phyloP scores from a whole-genome alignment of 1,284 basidiomycete genomes.

The Naganishia sp. region DNA sequence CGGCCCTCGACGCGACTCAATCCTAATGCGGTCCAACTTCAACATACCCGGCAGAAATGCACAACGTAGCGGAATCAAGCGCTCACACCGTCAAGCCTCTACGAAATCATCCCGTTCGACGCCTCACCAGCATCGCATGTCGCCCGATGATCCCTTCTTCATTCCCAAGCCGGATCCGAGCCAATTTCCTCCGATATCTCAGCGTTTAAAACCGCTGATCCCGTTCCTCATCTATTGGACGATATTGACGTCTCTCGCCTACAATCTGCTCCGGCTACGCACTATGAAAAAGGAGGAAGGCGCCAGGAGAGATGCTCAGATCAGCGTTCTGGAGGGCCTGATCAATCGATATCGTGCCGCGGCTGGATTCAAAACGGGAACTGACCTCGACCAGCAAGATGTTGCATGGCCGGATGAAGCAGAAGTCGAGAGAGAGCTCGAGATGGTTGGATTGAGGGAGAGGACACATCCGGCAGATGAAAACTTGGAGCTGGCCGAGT shows the following conservation, averaged over 20 bases:
- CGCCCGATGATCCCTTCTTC: constrained; percentile 28
- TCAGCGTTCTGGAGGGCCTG: constrained; percentile 44
- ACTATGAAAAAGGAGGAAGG: constrained; percentile 40
- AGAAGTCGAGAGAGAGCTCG: constrained; percentile 49
- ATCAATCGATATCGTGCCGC: constrained; percentile 35
- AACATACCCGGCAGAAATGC: background rate
- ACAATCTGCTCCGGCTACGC: constrained; percentile 45
- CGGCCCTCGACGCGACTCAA: background rate
- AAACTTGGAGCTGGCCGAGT: constrained; percentile 9
- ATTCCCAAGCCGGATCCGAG: constrained; percentile 27
- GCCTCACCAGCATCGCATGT: background rate
- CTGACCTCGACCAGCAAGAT: constrained; percentile 1
- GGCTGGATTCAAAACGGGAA: constrained; percentile 32
- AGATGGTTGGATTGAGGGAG: constrained; percentile 52
- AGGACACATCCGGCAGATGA: constrained; percentile 25
- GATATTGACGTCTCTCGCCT: constrained; percentile 49
- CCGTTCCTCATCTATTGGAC: constrained; percentile 53
- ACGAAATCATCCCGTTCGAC: constrained; percentile 1
- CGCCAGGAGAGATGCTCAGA: constrained; percentile 42
- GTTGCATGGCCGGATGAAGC: constrained; percentile 33
- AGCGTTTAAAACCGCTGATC: constrained; percentile 46
- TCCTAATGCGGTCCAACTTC: background rate
- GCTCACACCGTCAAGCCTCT: constrained; percentile 1
- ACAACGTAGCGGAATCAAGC: constrained; percentile 5
- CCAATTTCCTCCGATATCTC: constrained; percentile 44